These are phyloP conservation scores for Plasmodium falciparum DNA, from an alignment of 169 alveolate species.

Conservation along the genomic window DNA sequence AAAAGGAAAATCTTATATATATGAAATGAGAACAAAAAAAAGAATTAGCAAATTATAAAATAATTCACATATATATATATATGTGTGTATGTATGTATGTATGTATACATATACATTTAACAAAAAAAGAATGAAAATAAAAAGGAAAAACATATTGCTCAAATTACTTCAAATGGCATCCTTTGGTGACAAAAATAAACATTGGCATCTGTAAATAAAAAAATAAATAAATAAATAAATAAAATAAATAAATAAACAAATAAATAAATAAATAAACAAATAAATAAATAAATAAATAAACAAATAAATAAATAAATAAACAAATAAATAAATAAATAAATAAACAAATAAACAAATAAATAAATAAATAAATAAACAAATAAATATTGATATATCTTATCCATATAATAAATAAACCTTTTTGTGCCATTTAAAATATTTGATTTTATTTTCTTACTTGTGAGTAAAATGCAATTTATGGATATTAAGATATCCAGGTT, in stretches of 20 bases:
- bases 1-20: not conserved
- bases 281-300: too few relatives aligned
- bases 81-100: not conserved
- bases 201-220: conserved; percentile 59
- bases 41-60: too few relatives aligned
- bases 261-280: too few relatives aligned
- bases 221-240: too few relatives aligned
- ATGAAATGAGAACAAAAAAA: not conserved
- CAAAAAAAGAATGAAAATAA: conserved; percentile 41
- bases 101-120: conserved; percentile 12
- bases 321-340: too few relatives aligned
- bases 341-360: too few relatives aligned
- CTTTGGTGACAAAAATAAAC: conserved; percentile 71
- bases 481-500: conserved; percentile 52
- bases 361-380: too few relatives aligned
- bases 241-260: too few relatives aligned
- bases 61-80: not conserved
- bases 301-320: too few relatives aligned
- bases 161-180: conserved; percentile 16
- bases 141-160: conserved; percentile 1
- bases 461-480: conserved; percentile 67
- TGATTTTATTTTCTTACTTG: conserved; percentile 21
- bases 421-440: too few relatives aligned
- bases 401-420: not conserved
- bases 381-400: not conserved